These are phyloP conservation scores for Candida frijolesensis DNA, from an alignment of 1,139 yeast species.

Conservation along the genomic window DNA sequence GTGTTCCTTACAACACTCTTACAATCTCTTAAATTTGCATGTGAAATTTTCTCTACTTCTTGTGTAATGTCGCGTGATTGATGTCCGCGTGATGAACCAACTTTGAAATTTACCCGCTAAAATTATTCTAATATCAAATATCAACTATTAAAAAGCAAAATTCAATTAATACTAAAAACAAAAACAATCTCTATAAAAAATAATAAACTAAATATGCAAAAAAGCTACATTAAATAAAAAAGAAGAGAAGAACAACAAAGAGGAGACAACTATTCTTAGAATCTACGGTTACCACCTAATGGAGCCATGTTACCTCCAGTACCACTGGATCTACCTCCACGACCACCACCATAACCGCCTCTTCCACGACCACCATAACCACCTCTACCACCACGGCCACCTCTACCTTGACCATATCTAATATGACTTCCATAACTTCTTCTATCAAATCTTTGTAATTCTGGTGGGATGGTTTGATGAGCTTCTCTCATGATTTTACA, in stretches of 20 bases:
- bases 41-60: too few relatives aligned
- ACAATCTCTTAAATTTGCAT: too few relatives aligned
- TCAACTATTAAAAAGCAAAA: not conserved
- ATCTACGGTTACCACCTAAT: conserved; percentile 31
- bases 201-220: too few relatives aligned
- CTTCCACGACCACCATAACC: conserved; percentile 38
- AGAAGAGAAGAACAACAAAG: conserved; percentile 2
- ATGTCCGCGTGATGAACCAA: too few relatives aligned
- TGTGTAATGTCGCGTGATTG: too few relatives aligned
- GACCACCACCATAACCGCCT: conserved; percentile 29
- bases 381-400: conserved; percentile 59
- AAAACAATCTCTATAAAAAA: not conserved
- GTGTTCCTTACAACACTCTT: too few relatives aligned
- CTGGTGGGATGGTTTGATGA: conserved; percentile 80
- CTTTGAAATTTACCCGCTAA: too few relatives aligned
- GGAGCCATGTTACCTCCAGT: conserved; percentile 37
- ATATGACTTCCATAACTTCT: conserved; percentile 56
- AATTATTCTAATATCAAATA: too few relatives aligned
- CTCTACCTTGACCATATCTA: conserved; percentile 56
- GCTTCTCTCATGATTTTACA: conserved; percentile 94
- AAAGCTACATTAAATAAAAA: not conserved
- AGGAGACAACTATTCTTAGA: conserved; percentile 17
- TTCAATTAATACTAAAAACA: conserved; percentile 1
- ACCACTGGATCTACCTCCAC: conserved; percentile 31
- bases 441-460: conserved; percentile 57